These are phyloP conservation scores for Porphyridium purpureum DNA, from an alignment of 23 red algal genomes.

Conservation along the genomic window DNA sequence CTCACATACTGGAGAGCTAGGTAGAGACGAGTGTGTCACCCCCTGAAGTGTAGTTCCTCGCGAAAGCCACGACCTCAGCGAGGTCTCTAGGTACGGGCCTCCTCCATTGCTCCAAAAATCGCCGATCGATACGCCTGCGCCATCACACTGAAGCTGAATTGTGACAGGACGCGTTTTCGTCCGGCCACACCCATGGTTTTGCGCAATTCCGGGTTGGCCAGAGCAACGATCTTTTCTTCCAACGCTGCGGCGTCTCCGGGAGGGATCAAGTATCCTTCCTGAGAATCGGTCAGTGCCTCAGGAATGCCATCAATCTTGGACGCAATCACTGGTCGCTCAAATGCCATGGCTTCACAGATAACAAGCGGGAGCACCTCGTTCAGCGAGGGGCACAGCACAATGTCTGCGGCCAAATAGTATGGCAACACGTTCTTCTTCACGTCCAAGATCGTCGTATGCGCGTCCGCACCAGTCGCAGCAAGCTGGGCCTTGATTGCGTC, in stretches of 20 bases:
- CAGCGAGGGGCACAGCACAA: slow-evolving; percentile 77
- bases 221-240: slow-evolving; percentile 43
- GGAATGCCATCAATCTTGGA: slow-evolving; percentile 91
- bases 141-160: slow-evolving; percentile 88
- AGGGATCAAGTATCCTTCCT: slow-evolving; percentile 66
- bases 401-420: slow-evolving; percentile 85
- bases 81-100: too few species aligned
- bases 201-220: slow-evolving; percentile 23
- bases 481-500: slow-evolving; percentile 68
- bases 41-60: too few species aligned
- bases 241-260: slow-evolving; percentile 57
- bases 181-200: slow-evolving; percentile 57
- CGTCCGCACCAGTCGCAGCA: slow-evolving; percentile 39
- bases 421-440: slow-evolving; percentile 99
- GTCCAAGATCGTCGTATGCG: slow-evolving; percentile 55
- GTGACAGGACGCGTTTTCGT: slow-evolving; percentile 61
- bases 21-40: too few species aligned
- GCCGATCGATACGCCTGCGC: slow-evolving; percentile 68
- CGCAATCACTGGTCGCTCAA: slow-evolving; percentile 85
- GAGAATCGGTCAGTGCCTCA: slow-evolving; percentile 46
- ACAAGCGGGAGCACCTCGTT: slow-evolving; percentile 97
- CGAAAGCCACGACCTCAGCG: too few species aligned
- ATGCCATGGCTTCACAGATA: slow-evolving; percentile 94
- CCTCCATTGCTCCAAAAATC: too few species aligned
- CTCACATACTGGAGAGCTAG: too few species aligned